Conservation (phyloP, 208 protist genomes). For the Leishmania gerbilli region DNA sequence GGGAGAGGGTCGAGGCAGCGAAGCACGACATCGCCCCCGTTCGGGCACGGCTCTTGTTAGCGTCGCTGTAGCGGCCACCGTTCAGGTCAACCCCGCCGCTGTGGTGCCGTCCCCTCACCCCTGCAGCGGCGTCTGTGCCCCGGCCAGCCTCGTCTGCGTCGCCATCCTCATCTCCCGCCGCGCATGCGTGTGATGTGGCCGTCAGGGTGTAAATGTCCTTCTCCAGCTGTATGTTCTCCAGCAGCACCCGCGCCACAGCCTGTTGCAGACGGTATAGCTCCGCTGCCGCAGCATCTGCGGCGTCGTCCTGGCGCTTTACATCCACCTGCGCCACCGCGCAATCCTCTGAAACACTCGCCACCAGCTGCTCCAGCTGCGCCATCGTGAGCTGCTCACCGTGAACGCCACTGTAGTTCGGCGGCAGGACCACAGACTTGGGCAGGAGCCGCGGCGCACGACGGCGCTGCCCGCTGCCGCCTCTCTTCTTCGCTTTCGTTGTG, state of each 20-base stretch:
- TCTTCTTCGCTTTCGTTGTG: not conserved
- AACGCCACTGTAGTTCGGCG: constrained; percentile 31
- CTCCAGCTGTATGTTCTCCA: constrained; percentile 67
- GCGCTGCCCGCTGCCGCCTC: not conserved
- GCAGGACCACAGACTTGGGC: constrained; percentile 21
- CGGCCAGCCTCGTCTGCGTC: not conserved
- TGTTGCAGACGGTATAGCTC: constrained; percentile 45
- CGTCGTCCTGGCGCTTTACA: constrained; percentile 17
- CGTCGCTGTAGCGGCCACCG: not conserved
- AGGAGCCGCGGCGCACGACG: not conserved
- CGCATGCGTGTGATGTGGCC: not conserved
- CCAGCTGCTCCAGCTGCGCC: constrained; percentile 27
- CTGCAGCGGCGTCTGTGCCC: not conserved
- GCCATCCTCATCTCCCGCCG: not conserved
- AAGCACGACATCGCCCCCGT: not conserved
- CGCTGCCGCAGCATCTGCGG: constrained; percentile 23
- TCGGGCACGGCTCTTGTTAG: not conserved
- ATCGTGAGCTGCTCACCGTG: constrained; percentile 33
- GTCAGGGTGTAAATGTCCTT: constrained; percentile 26
- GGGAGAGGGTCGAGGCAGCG: not conserved
- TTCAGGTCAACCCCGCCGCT: not conserved
- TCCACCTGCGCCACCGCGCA: constrained; percentile 2
- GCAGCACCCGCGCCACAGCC: constrained; percentile 35
- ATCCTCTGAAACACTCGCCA: constrained; percentile 12
- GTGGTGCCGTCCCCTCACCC: not conserved